A percentile compares a stretch with the other conserved stretches of the same genome.
Conservation (phyloP, 495 filamentous ascomycete species). For the Acidiella bohemica region DNA sequence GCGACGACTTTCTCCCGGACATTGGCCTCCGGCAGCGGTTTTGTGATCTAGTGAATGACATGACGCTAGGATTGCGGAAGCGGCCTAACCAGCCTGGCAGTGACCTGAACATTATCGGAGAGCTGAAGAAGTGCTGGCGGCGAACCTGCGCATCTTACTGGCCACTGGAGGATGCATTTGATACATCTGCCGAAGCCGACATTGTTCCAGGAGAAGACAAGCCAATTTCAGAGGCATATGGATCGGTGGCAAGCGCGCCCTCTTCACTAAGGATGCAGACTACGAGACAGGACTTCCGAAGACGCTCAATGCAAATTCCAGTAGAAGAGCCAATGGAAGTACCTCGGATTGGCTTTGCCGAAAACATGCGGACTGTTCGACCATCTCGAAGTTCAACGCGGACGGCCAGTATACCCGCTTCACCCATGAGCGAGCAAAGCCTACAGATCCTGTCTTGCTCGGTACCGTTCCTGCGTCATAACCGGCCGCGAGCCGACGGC, state of each 20-base stretch:
- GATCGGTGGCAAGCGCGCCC: not conserved
- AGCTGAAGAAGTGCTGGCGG: conserved; percentile 96
- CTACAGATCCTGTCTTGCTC: conserved; percentile 69
- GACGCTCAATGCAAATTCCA: conserved; percentile 11
- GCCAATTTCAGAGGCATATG: not conserved
- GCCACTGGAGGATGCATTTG: conserved; percentile 40
- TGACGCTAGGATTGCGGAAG: conserved; percentile 48
- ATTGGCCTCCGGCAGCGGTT: conserved; percentile 66
- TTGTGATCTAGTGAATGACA: conserved; percentile 65
- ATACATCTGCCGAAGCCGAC: conserved; percentile 46
- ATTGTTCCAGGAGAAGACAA: conserved; percentile 49
- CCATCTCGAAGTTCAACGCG: not conserved
- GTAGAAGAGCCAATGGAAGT: not conserved
- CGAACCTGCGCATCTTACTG: conserved; percentile 79
- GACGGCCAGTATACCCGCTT: conserved; percentile 17
- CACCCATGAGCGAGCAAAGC: conserved; percentile 41
- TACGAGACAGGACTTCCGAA: conserved; percentile 8
- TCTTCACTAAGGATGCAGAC: conserved; percentile 9
- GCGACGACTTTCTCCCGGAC: conserved; percentile 86
- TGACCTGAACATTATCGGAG: conserved; percentile 79
- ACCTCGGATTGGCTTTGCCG: not conserved
- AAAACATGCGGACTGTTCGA: not conserved
- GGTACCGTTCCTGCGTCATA: conserved; percentile 40
- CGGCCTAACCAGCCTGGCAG: conserved; percentile 48
- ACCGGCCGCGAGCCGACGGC: conserved; percentile 36